A percentile compares a stretch with the other conserved stretches of the same genome.
phyloP scores from a whole-genome alignment of 805 yeast species.

The Metschnikowia kunwiensis region DNA sequence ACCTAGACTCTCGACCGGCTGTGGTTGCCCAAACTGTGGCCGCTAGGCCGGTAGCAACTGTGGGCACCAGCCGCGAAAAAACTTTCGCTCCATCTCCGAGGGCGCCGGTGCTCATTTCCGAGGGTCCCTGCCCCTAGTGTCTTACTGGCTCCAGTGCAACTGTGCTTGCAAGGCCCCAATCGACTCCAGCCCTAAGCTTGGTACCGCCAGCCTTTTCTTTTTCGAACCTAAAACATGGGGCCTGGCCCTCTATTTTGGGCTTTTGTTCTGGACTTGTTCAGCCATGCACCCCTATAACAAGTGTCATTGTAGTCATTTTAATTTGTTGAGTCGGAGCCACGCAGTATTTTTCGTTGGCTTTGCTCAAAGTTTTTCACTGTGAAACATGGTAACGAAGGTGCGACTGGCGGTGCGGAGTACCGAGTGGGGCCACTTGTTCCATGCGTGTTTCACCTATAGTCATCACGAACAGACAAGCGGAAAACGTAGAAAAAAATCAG shows the following conservation, averaged over 20 bases:
- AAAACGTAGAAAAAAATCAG: no score
- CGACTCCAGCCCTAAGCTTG: no score
- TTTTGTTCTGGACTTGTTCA: no score
- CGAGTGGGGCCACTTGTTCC: slow-evolving; percentile 6
- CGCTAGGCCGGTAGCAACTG: neutral
- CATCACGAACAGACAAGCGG: no score
- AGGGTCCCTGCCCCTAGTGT: slow-evolving; percentile 8
- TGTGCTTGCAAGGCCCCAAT: no score
- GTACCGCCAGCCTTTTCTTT: no score
- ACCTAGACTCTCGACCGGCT: no score
- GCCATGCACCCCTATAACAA: no score
- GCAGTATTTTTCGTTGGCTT: neutral
- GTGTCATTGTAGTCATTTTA: slow-evolving; percentile 2
- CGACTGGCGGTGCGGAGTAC: slow-evolving; percentile 2
- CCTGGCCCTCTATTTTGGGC: no score
- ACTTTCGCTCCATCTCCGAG: slow-evolving; percentile 2
- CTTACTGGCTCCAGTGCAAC: no score
- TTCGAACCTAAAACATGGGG: no score
- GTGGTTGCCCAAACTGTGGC: neutral
- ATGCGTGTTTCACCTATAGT: slow-evolving; percentile 3
- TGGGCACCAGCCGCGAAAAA: slow-evolving; percentile 2
- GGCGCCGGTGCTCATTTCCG: slow-evolving; percentile 5
- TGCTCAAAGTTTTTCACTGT: neutral
- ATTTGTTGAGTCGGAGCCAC: neutral
- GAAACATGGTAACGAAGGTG: no score